phyloP scores from a whole-genome alignment of 2,329 filamentous ascomycete genomes.

The Nemania abortiva region DNA sequence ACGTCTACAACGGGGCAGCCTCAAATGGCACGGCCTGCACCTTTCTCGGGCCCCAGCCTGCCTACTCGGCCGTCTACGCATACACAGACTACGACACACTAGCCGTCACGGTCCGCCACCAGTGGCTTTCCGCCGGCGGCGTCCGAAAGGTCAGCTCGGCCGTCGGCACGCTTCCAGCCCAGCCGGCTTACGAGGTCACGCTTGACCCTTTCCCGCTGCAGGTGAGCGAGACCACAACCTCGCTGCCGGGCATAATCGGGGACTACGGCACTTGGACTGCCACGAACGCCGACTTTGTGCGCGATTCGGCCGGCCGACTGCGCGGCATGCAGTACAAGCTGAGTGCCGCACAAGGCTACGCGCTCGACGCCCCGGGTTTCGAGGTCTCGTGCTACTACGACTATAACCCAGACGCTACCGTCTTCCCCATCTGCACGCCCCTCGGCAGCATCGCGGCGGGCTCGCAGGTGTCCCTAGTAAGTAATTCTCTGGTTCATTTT shows the following conservation, averaged over 20 bases:
- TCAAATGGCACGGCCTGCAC: conserved; percentile 1
- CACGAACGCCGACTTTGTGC: background rate
- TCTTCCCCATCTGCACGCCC: conserved; percentile 8
- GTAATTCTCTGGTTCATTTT: no score
- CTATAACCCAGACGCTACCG: conserved; percentile 13
- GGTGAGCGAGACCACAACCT: background rate
- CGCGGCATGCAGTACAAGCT: conserved; percentile 16
- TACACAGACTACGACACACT: conserved; percentile 14
- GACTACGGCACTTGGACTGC: conserved; percentile 12
- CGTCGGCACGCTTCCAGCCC: background rate
- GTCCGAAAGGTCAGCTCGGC: background rate
- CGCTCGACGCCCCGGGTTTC: conserved; percentile 20
- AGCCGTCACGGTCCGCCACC: conserved; percentile 12
- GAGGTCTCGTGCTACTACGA: conserved; percentile 18
- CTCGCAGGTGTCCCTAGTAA: conserved; percentile 10
- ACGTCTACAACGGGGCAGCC: background rate
- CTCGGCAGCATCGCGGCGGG: background rate
- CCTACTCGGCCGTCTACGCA: background rate
- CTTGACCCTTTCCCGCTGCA: background rate
- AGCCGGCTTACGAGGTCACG: background rate
- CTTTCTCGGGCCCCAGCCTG: background rate
- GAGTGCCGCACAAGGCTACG: conserved; percentile 15
- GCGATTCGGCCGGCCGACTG: background rate
- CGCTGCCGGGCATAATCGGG: conserved; percentile 1
- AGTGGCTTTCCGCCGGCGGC: conserved; percentile 5